These are phyloP conservation scores for Colletotrichum falcatum DNA, from an alignment of 2,329 filamentous ascomycete genomes.

Conservation along the genomic window DNA sequence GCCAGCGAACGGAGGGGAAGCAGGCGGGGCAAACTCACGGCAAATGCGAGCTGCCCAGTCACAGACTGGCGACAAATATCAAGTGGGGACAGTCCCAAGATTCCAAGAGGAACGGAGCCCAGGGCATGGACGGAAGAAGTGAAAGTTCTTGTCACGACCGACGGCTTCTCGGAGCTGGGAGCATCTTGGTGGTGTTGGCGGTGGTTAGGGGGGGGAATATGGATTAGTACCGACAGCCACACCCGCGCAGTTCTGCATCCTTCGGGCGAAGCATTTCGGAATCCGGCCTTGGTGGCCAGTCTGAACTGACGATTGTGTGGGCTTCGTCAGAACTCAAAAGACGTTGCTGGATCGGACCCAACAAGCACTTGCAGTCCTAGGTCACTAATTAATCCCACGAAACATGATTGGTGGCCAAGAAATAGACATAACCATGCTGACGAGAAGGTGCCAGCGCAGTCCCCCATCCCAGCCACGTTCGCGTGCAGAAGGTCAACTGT, in stretches of 20 bases:
- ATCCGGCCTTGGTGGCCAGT: conserved; percentile 10
- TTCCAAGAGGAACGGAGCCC: neutral
- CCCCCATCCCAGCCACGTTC: neutral
- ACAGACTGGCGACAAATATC: neutral
- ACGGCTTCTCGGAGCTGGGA: neutral
- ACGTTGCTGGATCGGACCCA: conserved; percentile 21
- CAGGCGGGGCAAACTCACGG: neutral
- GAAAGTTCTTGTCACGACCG: neutral
- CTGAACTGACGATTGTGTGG: neutral
- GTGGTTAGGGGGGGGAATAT: neutral
- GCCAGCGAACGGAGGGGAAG: neutral
- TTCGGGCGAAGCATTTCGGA: conserved; percentile 12
- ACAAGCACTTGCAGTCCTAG: neutral
- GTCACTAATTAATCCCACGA: neutral
- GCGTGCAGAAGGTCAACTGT: neutral
- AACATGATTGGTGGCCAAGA: conserved; percentile 16
- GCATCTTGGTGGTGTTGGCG: neutral
- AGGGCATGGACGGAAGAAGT: too few relatives aligned
- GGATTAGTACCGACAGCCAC: conserved; percentile 7
- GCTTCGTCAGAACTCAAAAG: conserved; percentile 36
- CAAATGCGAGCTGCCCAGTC: conserved; percentile 20
- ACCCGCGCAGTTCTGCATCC: conserved; percentile 6
- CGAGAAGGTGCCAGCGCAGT: neutral
- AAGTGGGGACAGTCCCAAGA: neutral
- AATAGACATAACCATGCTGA: conserved; percentile 6